Conservation (phyloP, 768 basidiomycete genomes). For the Leccinum olivaceopallidum region DNA sequence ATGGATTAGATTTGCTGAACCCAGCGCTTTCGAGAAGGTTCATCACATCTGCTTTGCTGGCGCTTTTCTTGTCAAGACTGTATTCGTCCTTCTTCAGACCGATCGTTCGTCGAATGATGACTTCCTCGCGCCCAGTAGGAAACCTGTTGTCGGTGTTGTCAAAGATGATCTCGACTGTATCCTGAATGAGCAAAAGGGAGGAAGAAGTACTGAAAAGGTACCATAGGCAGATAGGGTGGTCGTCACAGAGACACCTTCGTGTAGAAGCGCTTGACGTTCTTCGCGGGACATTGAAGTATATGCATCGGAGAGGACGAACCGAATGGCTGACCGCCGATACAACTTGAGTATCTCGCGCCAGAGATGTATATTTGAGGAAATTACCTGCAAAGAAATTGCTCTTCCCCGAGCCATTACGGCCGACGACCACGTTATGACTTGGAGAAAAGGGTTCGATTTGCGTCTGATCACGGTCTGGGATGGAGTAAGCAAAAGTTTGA, state of each 20-base stretch:
- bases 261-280: slow-evolving; percentile 89
- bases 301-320: slow-evolving; percentile 96
- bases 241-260: slow-evolving; percentile 87
- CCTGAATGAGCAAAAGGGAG: background rate
- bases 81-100: slow-evolving; percentile 99
- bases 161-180: slow-evolving; percentile 83
- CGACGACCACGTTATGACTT: slow-evolving; percentile 94
- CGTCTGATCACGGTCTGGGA: slow-evolving; percentile 78
- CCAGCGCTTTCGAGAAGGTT: slow-evolving; percentile 95
- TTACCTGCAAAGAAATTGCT: slow-evolving; percentile 96
- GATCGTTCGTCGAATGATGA: slow-evolving; percentile 90
- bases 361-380: background rate
- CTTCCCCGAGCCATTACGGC: slow-evolving; percentile 97
- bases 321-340: slow-evolving; percentile 62
- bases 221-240: slow-evolving; percentile 94
- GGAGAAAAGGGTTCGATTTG: slow-evolving; percentile 95
- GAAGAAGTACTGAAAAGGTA: slow-evolving; percentile 25
- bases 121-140: slow-evolving; percentile 85
- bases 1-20: slow-evolving; percentile 97
- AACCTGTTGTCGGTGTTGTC: slow-evolving; percentile 95
- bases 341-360: slow-evolving; percentile 4
- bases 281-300: slow-evolving; percentile 95
- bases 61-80: slow-evolving; percentile 92
- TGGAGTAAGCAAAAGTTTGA: slow-evolving; percentile 6
- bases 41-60: slow-evolving; percentile 97